Percentiles rank a stretch among this genome's conserved stretches.
Conservation (phyloP, 169 alveolate species). For the Plasmodium inui region DNA sequence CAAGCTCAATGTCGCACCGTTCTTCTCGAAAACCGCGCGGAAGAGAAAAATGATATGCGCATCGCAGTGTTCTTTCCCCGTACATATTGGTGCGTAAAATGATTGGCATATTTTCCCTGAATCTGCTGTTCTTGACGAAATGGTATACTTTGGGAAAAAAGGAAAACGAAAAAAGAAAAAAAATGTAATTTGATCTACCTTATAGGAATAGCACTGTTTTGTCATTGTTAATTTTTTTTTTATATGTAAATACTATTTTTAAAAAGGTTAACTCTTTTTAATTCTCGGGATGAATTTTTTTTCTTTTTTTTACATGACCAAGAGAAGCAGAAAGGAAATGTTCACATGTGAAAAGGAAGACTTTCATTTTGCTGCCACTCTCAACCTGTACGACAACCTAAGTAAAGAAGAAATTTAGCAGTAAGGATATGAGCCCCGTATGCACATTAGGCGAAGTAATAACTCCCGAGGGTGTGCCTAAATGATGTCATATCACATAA, state of each 20-base stretch:
- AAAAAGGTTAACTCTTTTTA: neutral
- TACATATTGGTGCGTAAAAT: neutral
- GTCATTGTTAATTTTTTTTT: neutral
- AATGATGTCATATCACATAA: neutral
- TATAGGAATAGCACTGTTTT: neutral
- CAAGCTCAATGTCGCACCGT: neutral
- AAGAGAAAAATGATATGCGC: neutral
- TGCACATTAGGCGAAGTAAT: neutral
- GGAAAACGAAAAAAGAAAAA: neutral
- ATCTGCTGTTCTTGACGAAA: neutral
- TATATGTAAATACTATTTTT: neutral
- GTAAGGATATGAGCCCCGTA: neutral
- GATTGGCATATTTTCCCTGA: neutral
- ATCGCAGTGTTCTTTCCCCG: neutral
- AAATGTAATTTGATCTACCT: neutral
- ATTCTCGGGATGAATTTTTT: neutral
- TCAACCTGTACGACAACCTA: neutral
- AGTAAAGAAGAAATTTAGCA: neutral
- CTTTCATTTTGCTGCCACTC: neutral
- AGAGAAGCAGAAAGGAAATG: neutral
- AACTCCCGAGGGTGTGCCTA: neutral
- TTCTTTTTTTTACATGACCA: neutral
- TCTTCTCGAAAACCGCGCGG: neutral
- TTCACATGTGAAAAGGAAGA: neutral
- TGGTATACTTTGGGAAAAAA: neutral